Base-by-base conservation (phyloP, 768 basidiomycete genomes). In the Boletus reticuloceps region DNA sequence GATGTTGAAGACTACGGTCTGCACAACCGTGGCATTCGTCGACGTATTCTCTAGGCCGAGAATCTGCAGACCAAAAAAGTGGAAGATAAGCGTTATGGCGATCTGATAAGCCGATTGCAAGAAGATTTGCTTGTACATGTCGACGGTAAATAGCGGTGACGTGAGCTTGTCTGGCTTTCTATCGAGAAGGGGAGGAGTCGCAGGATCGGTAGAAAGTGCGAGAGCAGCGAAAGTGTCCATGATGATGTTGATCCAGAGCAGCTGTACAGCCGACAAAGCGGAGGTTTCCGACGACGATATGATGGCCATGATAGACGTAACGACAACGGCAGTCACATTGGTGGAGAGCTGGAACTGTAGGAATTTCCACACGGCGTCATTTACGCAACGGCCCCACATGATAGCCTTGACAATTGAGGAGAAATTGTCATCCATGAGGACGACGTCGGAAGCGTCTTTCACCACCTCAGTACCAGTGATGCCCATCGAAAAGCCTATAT, bases 181-280 rank as follows among this genome's bases (percentile, higher is more conserved):
- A 52, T 97, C 79, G 42, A 99, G 83, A 34, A 92, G 81, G 6
- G 77, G 69, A 45, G 85, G 85, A 2, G 87, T 84, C 1, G 97
- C 95, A 10, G 94, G 95, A 70, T 98, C 97, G 25, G 97, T 98
- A 17, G 97, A 96, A 48, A 99, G 83, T 12, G 97, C 97, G 48
- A 98, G 85, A 25, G 97, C 97, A 53, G 97, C 97, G 68, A 99
- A 98, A 2, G 94, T 96, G 69, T 97, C 95, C 94, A 96, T 96
- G 71, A 96, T 96, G 58, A 98, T 88, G 78, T 98, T 98, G 73
- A 98, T 93, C 95, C 97, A 99, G 20, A 99, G 83, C 6, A 99
- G 75, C 69, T 99, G 97, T 1, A 99, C 97, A 32, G 97, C 96
- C 22, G 91, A 88, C 29, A 99, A 77, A n/a, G 93, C 94, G 1